Evolutionary conservation across 148 eudicot genomes (phyloP).

Genomic region (Pouteria glomerata): DNA sequence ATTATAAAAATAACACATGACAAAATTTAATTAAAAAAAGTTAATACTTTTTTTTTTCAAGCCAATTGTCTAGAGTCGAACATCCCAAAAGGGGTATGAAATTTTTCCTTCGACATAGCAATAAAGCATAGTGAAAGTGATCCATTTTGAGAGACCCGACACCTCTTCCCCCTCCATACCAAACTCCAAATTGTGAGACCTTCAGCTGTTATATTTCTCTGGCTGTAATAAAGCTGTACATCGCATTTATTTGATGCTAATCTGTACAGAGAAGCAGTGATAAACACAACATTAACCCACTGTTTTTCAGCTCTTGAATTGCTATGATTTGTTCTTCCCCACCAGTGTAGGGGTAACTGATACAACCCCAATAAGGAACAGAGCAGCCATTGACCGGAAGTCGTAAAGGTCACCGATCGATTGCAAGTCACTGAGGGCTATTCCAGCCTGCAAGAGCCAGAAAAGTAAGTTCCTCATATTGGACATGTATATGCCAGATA

Average conservation of each 20-base stretch:
- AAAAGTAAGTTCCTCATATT: background rate
- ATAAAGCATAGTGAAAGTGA: background rate
- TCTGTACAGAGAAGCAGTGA: slow-evolving; percentile 4
- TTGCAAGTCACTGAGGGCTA: slow-evolving; percentile 81
- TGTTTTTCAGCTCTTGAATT: background rate
- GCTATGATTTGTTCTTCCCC: slow-evolving; percentile 42
- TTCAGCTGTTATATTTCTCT: background rate
- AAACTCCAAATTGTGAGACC: background rate
- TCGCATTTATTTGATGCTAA: background rate
- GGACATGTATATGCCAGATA: too few relatives aligned
- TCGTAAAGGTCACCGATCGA: slow-evolving; percentile 86
- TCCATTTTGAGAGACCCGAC: background rate
- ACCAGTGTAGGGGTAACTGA: slow-evolving; percentile 73
- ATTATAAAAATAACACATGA: too few relatives aligned
- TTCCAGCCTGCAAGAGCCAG: slow-evolving; percentile 62
- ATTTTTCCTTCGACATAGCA: too few relatives aligned
- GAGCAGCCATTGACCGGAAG: slow-evolving; percentile 75
- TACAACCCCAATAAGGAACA: slow-evolving; percentile 79
- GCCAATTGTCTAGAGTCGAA: too few relatives aligned
- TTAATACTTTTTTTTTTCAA: too few relatives aligned
- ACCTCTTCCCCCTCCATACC: background rate
- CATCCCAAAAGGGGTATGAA: too few relatives aligned
- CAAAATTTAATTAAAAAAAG: too few relatives aligned
- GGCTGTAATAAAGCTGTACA: background rate
- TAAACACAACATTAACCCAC: background rate